A percentile compares a stretch with the other conserved stretches of the same genome.
phyloP scores from a whole-genome alignment of 345 rosid species.

The Eucalyptus pauciflora region DNA sequence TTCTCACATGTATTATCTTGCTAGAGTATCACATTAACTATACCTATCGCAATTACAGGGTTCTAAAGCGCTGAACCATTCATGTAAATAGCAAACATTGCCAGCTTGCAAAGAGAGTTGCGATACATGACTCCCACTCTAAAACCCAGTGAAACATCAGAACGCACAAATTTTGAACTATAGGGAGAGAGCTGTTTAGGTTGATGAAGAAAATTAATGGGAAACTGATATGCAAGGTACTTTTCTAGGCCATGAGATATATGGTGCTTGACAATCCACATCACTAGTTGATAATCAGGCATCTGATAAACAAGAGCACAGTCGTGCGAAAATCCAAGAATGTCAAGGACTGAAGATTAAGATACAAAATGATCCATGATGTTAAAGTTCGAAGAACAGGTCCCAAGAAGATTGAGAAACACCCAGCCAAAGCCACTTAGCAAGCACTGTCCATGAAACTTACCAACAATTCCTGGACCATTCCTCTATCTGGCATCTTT shows the following conservation, averaged over 20 bases:
- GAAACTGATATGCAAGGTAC: not conserved
- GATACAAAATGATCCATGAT: not conserved
- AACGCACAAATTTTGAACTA: not conserved
- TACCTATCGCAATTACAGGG: not conserved
- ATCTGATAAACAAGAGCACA: not conserved
- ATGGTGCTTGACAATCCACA: not conserved
- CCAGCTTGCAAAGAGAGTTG: not conserved
- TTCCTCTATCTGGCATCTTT: constrained; percentile 73
- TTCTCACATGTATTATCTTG: not conserved
- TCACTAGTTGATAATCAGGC: not conserved
- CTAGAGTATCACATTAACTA: not conserved
- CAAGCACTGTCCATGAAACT: constrained; percentile 80
- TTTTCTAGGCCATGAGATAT: not conserved
- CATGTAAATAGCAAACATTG: not conserved
- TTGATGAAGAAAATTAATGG: not conserved
- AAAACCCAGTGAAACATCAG: not conserved
- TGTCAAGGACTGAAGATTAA: not conserved
- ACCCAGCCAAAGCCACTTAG: constrained; percentile 4
- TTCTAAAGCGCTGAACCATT: not conserved
- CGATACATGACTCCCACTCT: not conserved
- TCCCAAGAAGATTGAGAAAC: not conserved
- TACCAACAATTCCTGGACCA: constrained; percentile 74
- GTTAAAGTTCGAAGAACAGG: not conserved
- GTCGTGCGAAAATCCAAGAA: not conserved
- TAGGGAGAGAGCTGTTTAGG: not conserved